A percentile compares a stretch with the other conserved stretches of the same genome.
These are phyloP conservation scores for Sporothrix sp. DNA, from an alignment of 2,329 filamentous ascomycete species.

Conservation along the genomic window DNA sequence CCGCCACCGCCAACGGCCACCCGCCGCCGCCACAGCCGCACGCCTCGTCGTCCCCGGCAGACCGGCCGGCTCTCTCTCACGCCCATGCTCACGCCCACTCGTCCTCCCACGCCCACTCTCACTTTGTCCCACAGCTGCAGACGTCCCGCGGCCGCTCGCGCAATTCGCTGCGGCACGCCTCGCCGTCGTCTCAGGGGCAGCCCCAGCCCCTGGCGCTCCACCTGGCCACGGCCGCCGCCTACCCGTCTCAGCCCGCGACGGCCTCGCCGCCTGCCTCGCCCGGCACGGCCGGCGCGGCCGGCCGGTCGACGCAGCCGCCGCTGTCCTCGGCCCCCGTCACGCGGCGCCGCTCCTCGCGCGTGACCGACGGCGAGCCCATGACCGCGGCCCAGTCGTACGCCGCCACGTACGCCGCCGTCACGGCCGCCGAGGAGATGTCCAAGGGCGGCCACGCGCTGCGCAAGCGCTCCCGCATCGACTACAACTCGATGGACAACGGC, in stretches of 20 bases:
- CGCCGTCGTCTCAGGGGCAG: not conserved
- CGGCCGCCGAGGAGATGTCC: slow-evolving; percentile 38
- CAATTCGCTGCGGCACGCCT: slow-evolving; percentile 8
- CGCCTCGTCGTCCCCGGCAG: not conserved
- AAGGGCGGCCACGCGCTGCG: slow-evolving; percentile 51
- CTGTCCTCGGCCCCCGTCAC: slow-evolving; percentile 14
- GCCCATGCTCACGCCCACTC: not conserved
- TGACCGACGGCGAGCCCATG: slow-evolving; percentile 30
- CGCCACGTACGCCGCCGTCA: slow-evolving; percentile 23
- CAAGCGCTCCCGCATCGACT: slow-evolving; percentile 47
- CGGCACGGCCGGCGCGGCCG: slow-evolving; percentile 17
- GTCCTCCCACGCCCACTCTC: not conserved
- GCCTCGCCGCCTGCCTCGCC: slow-evolving; percentile 27
- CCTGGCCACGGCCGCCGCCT: not conserved
- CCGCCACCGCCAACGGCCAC: not conserved
- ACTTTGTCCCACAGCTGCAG: not conserved
- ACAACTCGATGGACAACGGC: slow-evolving; percentile 46
- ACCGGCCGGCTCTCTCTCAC: not conserved
- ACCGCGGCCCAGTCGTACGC: slow-evolving; percentile 31
- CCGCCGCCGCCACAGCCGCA: not conserved
- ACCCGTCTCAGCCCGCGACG: slow-evolving; percentile 27
- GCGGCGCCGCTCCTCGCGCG: slow-evolving; percentile 34
- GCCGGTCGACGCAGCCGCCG: not conserved
- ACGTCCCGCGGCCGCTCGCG: slow-evolving; percentile 7
- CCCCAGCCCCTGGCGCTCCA: not conserved